These are phyloP conservation scores for Umbelopsis sp. DNA, from an alignment of 192 early-diverging fungal species.

Conservation along the genomic window DNA sequence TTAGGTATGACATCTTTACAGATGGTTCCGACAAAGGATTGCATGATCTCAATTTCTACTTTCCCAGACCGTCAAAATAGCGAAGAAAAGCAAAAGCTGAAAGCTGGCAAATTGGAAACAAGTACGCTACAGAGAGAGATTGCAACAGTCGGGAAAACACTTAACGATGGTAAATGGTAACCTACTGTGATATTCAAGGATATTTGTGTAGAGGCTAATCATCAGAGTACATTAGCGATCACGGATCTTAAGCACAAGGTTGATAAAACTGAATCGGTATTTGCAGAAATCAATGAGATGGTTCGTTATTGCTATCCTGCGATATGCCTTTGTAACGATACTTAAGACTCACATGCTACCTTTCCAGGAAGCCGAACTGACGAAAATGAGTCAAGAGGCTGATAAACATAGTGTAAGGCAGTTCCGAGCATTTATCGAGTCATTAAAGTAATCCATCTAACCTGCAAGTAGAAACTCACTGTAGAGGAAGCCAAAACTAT, in stretches of 20 bases:
- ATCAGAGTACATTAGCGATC: background rate
- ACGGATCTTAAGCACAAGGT: background rate
- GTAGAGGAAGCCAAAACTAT: conserved; percentile 16
- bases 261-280: conserved; percentile 4
- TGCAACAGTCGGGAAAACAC: background rate
- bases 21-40: background rate
- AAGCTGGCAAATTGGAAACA: conserved; percentile 25
- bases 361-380: conserved; percentile 5
- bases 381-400: conserved; percentile 13
- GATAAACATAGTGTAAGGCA: conserved; percentile 20
- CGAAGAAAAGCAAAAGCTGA: conserved; percentile 31
- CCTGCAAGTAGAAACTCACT: conserved; percentile 14
- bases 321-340: too few species aligned
- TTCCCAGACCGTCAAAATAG: conserved; percentile 16
- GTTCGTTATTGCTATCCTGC: background rate
- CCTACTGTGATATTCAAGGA: too few species aligned
- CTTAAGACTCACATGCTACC: too few species aligned
- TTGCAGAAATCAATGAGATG: conserved; percentile 21
- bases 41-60: background rate
- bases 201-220: background rate
- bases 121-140: conserved; percentile 24
- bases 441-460: background rate
- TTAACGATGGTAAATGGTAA: conserved; percentile 13
- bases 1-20: conserved; percentile 9
- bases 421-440: background rate